phyloP scores from a whole-genome alignment of 352 stramenopile genomes.

The Pythium dissotocum region DNA sequence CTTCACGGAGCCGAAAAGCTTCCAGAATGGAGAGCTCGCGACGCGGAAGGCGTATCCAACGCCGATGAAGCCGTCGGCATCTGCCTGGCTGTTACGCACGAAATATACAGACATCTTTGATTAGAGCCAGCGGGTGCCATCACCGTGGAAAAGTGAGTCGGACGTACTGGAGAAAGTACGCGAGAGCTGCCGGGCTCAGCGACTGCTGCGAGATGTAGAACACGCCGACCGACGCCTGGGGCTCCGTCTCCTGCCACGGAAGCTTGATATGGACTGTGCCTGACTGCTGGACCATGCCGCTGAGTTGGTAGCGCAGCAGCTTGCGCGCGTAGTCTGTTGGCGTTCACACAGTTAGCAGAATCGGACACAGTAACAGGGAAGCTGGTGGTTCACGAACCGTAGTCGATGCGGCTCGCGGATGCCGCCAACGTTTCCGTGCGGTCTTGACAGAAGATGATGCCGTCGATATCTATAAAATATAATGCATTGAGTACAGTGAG shows the following conservation, averaged over 20 bases:
- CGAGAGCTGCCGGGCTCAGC: conserved; percentile 42
- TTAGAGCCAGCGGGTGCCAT: neutral
- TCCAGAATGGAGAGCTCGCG: conserved; percentile 43
- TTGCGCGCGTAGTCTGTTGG: conserved; percentile 54
- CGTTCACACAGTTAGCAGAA: neutral
- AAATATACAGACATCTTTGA: neutral
- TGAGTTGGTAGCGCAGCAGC: conserved; percentile 51
- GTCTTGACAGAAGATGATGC: conserved; percentile 43
- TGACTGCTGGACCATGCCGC: conserved; percentile 34
- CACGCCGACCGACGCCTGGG: conserved; percentile 33
- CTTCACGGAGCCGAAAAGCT: neutral
- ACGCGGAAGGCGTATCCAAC: conserved; percentile 43
- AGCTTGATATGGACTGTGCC: conserved; percentile 28
- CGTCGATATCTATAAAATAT: conserved; percentile 33
- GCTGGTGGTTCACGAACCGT: conserved; percentile 24
- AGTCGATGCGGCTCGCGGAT: conserved; percentile 30
- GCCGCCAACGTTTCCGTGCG: conserved; percentile 8
- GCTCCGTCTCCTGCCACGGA: conserved; percentile 30
- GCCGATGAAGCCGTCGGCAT: conserved; percentile 57
- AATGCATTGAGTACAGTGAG: no score
- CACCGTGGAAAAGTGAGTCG: neutral
- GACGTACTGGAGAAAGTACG: conserved; percentile 48
- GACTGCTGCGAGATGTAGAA: conserved; percentile 50
- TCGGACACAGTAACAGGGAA: neutral
- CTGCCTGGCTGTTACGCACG: conserved; percentile 26